Evolutionary conservation across 164 flowering plant species (phyloP), one percentile per base, ranked within the genome.

Genomic region (Tinospora cordifolia): DNA sequence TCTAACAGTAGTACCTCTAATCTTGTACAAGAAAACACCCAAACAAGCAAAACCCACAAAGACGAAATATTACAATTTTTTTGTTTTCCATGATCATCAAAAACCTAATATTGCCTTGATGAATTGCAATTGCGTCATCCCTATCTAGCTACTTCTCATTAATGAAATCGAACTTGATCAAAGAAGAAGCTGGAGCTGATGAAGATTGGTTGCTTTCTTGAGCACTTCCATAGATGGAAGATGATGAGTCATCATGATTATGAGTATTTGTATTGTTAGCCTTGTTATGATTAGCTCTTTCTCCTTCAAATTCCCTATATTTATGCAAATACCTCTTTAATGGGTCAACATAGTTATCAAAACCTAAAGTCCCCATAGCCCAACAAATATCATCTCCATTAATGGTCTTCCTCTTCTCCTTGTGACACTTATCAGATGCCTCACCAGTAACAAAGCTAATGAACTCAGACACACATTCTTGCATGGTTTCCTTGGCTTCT

Each of bases 361-460:
- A 85, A 39, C 96, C 96, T 72, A 88, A 81, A 40, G 86, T 59
- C 6, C 76, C 77, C 21, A 90, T 72, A 66, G 96, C 91, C 91
- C 91, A 90, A 72, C 90, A 86, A 72, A 90, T 80, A 79, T 90
- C 96, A 21, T 88, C 93, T 71, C 96, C 96, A 59, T 88, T 90
- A 64, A 90, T 81, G 2, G 96, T 90, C 83, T 86, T 90, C 22
- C 96, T 84, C 74, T 88, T 90, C 87, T 90, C 96, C 76, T 81
- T 87, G 72, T 81, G 89, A 79, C 96, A 90, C 82, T 83, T 87
- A 73, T 86, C 88, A 10, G 93, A 81, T 17, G 93, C 96, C 77
- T 90, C 96, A 6, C 83, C 79, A 0, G 96, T 90, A 2, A 90
- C 88, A 69, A 90, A 90, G 63, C 91, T 81, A 68, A 88, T 84